Evolutionary conservation across 495 filamentous ascomycete genomes (phyloP).

Genomic region (Rhypophila decipiens): DNA sequence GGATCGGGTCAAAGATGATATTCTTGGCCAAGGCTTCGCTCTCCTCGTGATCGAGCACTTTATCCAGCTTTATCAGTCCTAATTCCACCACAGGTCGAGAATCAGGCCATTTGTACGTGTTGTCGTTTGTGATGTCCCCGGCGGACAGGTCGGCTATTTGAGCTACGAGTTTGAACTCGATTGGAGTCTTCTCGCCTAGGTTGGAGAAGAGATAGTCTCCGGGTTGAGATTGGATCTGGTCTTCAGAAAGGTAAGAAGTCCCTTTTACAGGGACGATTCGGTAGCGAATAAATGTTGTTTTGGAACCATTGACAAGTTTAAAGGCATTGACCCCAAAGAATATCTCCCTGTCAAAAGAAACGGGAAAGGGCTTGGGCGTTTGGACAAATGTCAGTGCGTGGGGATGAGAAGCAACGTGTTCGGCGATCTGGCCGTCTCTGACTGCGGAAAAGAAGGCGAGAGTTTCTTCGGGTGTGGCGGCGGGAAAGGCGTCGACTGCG

Average conservation of each 20-base stretch:
- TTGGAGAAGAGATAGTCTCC: constrained; percentile 21
- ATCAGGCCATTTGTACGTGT: constrained; percentile 47
- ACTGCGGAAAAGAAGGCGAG: constrained; percentile 40
- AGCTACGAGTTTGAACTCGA: constrained; percentile 39
- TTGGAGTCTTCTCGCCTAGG: constrained; percentile 21
- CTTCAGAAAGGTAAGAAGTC: constrained; percentile 27
- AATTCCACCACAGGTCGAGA: constrained; percentile 41
- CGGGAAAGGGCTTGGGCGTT: constrained; percentile 41
- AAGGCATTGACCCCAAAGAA: constrained; percentile 47
- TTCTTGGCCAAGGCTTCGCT: constrained; percentile 39
- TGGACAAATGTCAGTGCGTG: constrained; percentile 38
- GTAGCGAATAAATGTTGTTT: constrained; percentile 39
- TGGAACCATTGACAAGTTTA: constrained; percentile 39
- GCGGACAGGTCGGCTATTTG: constrained; percentile 38
- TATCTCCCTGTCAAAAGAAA: constrained; percentile 36
- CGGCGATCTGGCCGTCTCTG: constrained; percentile 24
- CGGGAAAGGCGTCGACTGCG: constrained; percentile 43
- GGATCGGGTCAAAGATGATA: constrained; percentile 51
- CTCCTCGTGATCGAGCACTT: constrained; percentile 18
- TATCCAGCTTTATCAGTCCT: constrained; percentile 39
- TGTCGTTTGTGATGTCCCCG: constrained; percentile 44
- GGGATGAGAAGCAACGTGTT: constrained; percentile 38
- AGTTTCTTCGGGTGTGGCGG: constrained; percentile 40
- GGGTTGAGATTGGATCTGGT: neutral
- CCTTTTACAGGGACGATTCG: constrained; percentile 36